Base-by-base conservation (phyloP, 352 stramenopile genomes). In the Pythium aristosporum region DNA sequence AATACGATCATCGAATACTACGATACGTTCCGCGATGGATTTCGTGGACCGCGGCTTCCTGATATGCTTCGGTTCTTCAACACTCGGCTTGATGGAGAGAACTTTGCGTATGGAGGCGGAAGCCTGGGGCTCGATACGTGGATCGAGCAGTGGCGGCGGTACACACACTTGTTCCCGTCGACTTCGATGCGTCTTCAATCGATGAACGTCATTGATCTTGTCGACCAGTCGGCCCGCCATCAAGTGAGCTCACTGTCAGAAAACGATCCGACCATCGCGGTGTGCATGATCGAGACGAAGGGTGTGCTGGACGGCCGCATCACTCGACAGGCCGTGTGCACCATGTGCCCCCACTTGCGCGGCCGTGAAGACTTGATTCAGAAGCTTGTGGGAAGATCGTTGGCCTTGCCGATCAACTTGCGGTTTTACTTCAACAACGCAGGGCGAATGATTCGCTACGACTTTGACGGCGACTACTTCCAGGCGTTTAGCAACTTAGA, bases 391-490 rank as follows among this genome's bases (percentile, higher is more conserved):
- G 52, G 52, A 9, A 42, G 36, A 21, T 11, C n/a, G 10, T 25
- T 67, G 13, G 37, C 43, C 13, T 57, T 48, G 21, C 61, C 61
- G 7, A 56, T 55, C 13, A 49, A 32, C 15, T 50, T 60, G 34
- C 11, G 42, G 16, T 67, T 67, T 23, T 67, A 67, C 43, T 61
- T 57, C 52, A 67, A 67, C 23, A 21, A 6, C 42, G 8, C 3
- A 1, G 61, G 61, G 2, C 61, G 52, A 1, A 34, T 67, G 5
- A 44, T 55, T 51, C 61, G 61, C 5, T 47, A 61, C 51, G 61
- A 67, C 32, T 67, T 67, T 23, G 43, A 67, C 41, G 51, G 32
- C 9, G 61, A 67, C 36, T 60, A 60, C 23, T 56, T 67, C 32
- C 37, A 61, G n/a, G 43, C 51, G 5, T 51, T 67, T 16, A 47